A percentile compares a stretch with the other conserved stretches of the same genome.
Conservation (phyloP, 2,329 filamentous ascomycete genomes). For the Claviceps monticola region DNA sequence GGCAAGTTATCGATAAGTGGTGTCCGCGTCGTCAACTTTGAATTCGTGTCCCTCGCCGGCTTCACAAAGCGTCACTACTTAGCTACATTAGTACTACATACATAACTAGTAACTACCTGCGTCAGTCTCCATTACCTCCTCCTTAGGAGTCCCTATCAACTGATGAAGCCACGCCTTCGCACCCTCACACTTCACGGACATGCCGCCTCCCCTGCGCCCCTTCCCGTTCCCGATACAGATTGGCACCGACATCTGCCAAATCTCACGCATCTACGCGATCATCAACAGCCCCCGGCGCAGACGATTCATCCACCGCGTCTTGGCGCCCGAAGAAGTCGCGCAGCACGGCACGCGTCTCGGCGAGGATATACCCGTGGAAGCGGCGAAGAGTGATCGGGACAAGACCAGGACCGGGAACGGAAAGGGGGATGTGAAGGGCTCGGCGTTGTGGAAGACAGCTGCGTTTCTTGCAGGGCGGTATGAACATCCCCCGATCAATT, state of each 20-base stretch:
- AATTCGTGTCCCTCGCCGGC: too few relatives aligned
- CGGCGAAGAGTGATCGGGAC: not conserved
- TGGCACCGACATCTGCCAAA: slow-evolving; percentile 67
- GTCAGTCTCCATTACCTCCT: too few relatives aligned
- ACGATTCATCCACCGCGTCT: slow-evolving; percentile 34
- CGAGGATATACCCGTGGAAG: not conserved
- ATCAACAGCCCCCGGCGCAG: slow-evolving; percentile 29
- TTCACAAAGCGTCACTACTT: too few relatives aligned
- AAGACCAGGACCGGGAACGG: too few relatives aligned
- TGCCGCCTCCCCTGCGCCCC: slow-evolving; percentile 9
- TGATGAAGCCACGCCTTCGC: not conserved
- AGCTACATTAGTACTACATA: too few relatives aligned
- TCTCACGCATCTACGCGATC: slow-evolving; percentile 49
- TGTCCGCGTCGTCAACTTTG: too few relatives aligned
- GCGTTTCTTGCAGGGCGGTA: slow-evolving; percentile 24
- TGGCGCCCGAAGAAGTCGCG: slow-evolving; percentile 24
- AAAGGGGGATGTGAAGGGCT: not conserved
- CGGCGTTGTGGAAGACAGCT: slow-evolving; percentile 20
- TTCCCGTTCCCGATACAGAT: slow-evolving; percentile 57
- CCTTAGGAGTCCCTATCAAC: not conserved
- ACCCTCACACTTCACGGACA: too few relatives aligned
- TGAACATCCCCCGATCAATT: not conserved
- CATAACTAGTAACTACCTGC: too few relatives aligned
- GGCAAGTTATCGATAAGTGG: too few relatives aligned
- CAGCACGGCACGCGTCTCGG: slow-evolving; percentile 11